Evolutionary conservation across 2,329 filamentous ascomycete genomes (phyloP).

Genomic region (Biscogniauxia marginata): DNA sequence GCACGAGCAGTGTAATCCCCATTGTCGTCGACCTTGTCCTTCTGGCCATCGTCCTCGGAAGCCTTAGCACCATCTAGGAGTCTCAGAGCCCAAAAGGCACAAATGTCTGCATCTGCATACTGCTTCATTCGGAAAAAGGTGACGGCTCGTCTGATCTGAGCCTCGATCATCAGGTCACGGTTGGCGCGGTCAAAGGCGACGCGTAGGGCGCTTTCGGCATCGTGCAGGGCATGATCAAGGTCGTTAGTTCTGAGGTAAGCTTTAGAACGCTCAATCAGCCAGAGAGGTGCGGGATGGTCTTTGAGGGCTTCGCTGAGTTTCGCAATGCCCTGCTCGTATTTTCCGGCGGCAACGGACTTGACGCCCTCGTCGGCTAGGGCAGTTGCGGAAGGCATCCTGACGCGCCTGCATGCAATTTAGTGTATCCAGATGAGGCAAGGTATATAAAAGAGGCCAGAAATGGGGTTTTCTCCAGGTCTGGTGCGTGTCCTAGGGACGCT

Average conservation of each 20-base stretch:
- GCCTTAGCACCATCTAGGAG: constrained; percentile 39
- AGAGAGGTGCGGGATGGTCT: constrained; percentile 66
- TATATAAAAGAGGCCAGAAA: too few species aligned
- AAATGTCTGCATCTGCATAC: constrained; percentile 72
- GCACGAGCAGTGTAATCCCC: constrained; percentile 48
- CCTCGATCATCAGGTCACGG: constrained; percentile 73
- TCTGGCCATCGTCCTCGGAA: constrained; percentile 37
- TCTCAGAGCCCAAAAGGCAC: constrained; percentile 59
- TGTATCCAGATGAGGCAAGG: background rate
- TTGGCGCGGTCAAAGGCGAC: constrained; percentile 66
- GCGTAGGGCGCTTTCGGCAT: constrained; percentile 66
- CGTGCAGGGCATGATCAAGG: constrained; percentile 63
- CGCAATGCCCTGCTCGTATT: constrained; percentile 67
- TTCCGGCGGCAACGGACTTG: constrained; percentile 57
- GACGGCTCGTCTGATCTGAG: constrained; percentile 77
- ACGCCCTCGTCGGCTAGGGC: constrained; percentile 61
- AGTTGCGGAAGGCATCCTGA: constrained; percentile 48
- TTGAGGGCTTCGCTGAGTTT: constrained; percentile 68
- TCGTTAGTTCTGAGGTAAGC: constrained; percentile 67
- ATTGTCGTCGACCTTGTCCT: constrained; percentile 39
- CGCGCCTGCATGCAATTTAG: background rate
- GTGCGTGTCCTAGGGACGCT: too few species aligned
- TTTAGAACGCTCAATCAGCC: constrained; percentile 79
- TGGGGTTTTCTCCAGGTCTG: too few species aligned
- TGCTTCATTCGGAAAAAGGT: constrained; percentile 67